Base-by-base conservation (phyloP, 2,329 filamentous ascomycete genomes). In the Microdochium trichocladiopsis region DNA sequence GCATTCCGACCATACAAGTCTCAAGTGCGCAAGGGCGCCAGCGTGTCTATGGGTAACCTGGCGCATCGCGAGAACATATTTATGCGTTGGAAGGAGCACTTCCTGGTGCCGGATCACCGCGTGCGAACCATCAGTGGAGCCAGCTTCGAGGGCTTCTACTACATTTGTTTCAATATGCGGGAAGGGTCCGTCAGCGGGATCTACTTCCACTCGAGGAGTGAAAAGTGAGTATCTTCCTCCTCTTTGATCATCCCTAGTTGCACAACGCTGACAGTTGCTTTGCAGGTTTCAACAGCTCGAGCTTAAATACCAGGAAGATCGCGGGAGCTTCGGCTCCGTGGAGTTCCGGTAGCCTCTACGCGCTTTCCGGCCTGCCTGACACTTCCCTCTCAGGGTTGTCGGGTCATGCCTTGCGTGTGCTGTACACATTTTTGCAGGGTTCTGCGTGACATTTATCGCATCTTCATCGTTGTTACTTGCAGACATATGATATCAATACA, bases 81-180 rank as follows among this genome's bases (percentile, higher is more conserved):
- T 65, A 99, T 99, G 94, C 84, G 94, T 55, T 99, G 94, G 94
- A 99, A 99, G 70, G 94, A 99, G 66, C 91, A 95, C 63, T 99
- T 99, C 63, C 76, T 99, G 1, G 94, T 99, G 1, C 94, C 94
- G 1, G 92, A 99, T 63, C 94, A 99, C 67, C 83, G 89, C 16
- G 91, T 97, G 21, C 82, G 87, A 55, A 95, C 89, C 11, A 96
- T 99, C 56, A 88, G 84, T 31, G 94, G 94, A 18, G 94, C 94
- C 8, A 97, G 93, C 64, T 99, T 97, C 55, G 94, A 99, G 66
- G 94, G 94, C 0, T 99, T 99, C 67, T 99, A 97, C 68, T 99
- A 99, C 65, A 97, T 99, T 59, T 96, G 92, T 73, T 97, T 97
- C 74, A 96, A 97, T 69, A 93, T 97, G 70, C 75, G 90, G 49